phyloP scores from a whole-genome alignment of 1,284 basidiomycete genomes.

The Anthracocystis panici-leucophaei region DNA sequence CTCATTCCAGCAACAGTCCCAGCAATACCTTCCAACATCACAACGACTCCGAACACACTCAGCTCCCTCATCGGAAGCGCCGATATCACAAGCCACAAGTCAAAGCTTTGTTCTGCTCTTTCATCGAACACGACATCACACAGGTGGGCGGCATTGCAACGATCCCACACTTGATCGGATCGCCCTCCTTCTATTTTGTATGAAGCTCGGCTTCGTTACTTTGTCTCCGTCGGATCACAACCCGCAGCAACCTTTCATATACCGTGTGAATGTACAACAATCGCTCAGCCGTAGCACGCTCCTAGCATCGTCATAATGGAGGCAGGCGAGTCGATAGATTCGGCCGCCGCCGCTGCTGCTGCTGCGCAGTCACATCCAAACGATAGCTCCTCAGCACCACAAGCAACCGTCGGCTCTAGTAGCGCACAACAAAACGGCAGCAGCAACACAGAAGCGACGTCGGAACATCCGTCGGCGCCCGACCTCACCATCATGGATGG shows the following conservation, averaged over 20 bases:
- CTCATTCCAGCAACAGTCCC: background rate
- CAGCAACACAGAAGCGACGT: background rate
- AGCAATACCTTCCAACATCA: too few species aligned
- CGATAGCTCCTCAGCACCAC: conserved; percentile 6
- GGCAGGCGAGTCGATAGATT: conserved; percentile 50
- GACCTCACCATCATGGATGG: conserved; percentile 42
- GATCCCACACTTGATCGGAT: conserved; percentile 7
- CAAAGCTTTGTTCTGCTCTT: background rate
- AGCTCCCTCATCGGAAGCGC: background rate
- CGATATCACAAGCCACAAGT: too few species aligned
- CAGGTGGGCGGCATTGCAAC: conserved; percentile 3
- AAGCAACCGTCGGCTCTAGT: background rate
- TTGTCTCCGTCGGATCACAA: background rate
- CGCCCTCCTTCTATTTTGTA: background rate
- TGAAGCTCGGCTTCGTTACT: background rate
- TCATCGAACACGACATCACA: background rate
- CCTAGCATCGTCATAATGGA: conserved; percentile 39
- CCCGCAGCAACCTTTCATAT: background rate
- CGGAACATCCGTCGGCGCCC: conserved; percentile 1
- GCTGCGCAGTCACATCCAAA: conserved; percentile 2
- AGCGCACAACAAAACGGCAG: background rate
- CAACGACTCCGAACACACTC: background rate
- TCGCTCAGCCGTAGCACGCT: background rate
- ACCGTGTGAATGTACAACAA: conserved; percentile 1
- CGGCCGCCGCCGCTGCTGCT: conserved; percentile 7